Evolutionary conservation across 768 basidiomycete genomes (phyloP).

Genomic region (Tricholoma hemisulphureum): DNA sequence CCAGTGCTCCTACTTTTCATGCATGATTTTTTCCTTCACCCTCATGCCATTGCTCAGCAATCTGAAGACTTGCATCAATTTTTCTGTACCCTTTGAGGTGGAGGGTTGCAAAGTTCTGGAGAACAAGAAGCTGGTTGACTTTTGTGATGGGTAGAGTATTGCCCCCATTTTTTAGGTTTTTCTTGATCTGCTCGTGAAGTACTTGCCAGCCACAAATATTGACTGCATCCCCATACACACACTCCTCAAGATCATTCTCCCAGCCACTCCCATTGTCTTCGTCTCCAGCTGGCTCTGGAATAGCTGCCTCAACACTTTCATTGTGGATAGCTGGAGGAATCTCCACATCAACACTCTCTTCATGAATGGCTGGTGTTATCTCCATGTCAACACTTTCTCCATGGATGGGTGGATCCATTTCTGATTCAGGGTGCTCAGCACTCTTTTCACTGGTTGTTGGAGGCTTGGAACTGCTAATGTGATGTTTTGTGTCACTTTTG

Average conservation of each 20-base stretch:
- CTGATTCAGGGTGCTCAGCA: no score
- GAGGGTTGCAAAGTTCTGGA: conserved; percentile 25
- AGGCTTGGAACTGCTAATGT: no score
- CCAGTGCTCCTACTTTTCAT: conserved; percentile 26
- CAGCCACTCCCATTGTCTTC: background rate
- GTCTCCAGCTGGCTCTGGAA: background rate
- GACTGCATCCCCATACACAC: no score
- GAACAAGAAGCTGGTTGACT: conserved; percentile 20
- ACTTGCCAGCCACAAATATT: background rate
- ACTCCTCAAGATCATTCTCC: background rate
- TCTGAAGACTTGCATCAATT: conserved; percentile 23
- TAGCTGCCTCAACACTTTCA: background rate
- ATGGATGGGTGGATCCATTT: no score
- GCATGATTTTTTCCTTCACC: conserved; percentile 2
- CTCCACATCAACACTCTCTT: background rate
- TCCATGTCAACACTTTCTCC: background rate
- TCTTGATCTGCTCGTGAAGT: background rate
- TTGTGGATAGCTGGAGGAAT: background rate
- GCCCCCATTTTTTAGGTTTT: background rate
- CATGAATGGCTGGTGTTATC: background rate
- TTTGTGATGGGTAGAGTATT: background rate
- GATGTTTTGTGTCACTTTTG: no score
- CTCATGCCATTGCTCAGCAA: conserved; percentile 26
- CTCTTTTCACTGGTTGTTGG: no score
- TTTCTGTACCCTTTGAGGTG: conserved; percentile 17